Base-by-base conservation (phyloP, 495 filamentous ascomycete species). In the Tricharina praecox region DNA sequence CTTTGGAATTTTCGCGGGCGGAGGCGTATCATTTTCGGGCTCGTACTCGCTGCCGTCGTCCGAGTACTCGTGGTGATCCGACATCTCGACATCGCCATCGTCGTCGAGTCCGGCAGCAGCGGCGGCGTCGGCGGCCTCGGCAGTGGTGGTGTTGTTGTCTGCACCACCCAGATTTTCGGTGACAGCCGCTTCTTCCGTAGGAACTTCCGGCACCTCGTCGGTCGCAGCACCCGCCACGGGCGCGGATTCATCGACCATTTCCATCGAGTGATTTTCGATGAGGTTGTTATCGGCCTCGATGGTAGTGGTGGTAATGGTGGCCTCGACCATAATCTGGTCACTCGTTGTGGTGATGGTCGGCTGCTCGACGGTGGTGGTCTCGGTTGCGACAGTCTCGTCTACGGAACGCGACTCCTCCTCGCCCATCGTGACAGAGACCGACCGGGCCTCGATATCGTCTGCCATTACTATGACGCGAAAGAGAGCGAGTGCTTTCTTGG, bases 221-320 rank as follows among this genome's bases (percentile, higher is more conserved):
- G 16, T 39, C 8, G 36, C 5, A 5, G 13, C 5, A 39, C 8
- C 36, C 36, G 8, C 36, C 19, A 16, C 5, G 19, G 5, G 5
- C 19, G 5, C 7, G 16, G 36, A 5, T 7, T 7, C 36, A 8
- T 7, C 13, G 8, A 16, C 19, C 8, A 8, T 39, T 25, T 33
- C 43, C 24, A 25, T 9, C 43, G 43, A 46, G 43, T 46, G 43
- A 46, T 46, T 46, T 46, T 35, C 43, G 43, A 34, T 46, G 43
- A 33, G 8, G 19, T 19, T 18, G 18, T 15, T 43, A 23, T 19
- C 18, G 13, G 10, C 11, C 3, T 24, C 13, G 21, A 11, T 26
- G 40, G 23, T 13, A 24, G 40, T 18, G 11, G 20, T 13, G 23
- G 13, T 46, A 19, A 5, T 32, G 25, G n/a, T n/a, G n/a, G n/a